These are phyloP conservation scores for Irpex lacteus DNA, from an alignment of 1,284 basidiomycete genomes.

Conservation along the genomic window DNA sequence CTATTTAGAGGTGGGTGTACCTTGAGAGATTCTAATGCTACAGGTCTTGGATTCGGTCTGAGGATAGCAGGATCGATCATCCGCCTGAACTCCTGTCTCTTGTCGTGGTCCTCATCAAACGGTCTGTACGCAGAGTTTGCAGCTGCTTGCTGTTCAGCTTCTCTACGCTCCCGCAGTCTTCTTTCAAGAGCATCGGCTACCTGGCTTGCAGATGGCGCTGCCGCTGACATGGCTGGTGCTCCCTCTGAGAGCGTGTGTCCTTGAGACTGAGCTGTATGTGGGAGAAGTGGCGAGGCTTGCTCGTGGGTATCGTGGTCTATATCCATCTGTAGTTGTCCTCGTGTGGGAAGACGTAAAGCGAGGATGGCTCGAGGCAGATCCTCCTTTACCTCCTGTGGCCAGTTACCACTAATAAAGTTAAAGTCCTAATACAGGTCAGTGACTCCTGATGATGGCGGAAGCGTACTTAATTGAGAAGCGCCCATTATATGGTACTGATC, in stretches of 20 bases:
- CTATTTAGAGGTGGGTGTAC: conserved; percentile 32
- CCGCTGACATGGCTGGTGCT: conserved; percentile 6
- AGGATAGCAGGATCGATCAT: conserved; percentile 76
- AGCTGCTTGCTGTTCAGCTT: conserved; percentile 23
- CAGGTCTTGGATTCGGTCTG: conserved; percentile 62
- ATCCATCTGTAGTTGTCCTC: conserved; percentile 6
- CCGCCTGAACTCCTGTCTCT: conserved; percentile 66
- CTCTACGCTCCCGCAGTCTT: conserved; percentile 11
- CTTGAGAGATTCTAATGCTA: conserved; percentile 59
- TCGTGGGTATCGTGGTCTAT: conserved; percentile 4
- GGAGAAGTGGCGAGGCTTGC: background rate
- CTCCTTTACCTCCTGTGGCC: background rate
- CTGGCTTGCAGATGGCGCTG: conserved; percentile 8
- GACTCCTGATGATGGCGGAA: background rate
- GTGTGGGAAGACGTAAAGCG: background rate
- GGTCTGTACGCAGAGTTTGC: conserved; percentile 35
- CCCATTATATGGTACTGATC: background rate
- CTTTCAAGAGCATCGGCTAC: conserved; percentile 21
- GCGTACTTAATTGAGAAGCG: background rate
- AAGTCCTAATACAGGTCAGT: no score
- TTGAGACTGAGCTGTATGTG: background rate
- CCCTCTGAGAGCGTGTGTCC: conserved; percentile 8
- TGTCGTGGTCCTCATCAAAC: conserved; percentile 55
- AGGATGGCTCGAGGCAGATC: background rate
- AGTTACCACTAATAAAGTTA: no score